Base-by-base conservation (phyloP, 768 basidiomycete genomes). In the Lactifluus volemus region DNA sequence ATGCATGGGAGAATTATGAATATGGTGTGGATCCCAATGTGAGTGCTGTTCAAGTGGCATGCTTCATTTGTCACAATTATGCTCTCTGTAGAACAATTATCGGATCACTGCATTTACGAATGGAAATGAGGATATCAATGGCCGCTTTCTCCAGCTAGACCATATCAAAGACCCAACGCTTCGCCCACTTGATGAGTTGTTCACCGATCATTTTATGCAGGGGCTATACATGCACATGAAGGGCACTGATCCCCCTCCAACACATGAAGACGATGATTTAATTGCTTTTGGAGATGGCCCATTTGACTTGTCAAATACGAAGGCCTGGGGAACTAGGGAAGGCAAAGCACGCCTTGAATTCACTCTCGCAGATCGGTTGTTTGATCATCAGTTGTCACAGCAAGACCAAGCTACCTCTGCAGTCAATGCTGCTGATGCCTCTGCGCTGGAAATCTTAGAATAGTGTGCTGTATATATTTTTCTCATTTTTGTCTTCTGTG, bases 191-290 rank as follows among this genome's bases (percentile, higher is more conserved):
- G 58, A 53, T 5, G 58, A 53, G n/a, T 36, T 59, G n/a, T 29
- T 59, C 36, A 53, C 12, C 12, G 51, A 59, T 14, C 45, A 53
- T 5, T 59, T 59, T 10, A 53, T 59, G 58, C 51, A 59, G 2
- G 58, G 58, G 12, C 11, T 59, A 6, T 25, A 45, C 42, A 59
- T 38, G 21, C 11, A 53, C 17, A 38, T 59, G 42, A 59, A 29
- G 19, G 47, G 52, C 29, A 25, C 1, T 25, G 25, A 25, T 25
- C 25, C 25, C 25, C 25, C 25, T 25, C 2, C 25, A 45, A 17
- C 17, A 53, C 19, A 38, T 59, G 42, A 59, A 29, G 19, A 19
- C 30, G 45, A 47, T 36, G 25, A 48, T 25, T 25, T 25, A 25
- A 25, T 25, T 1, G 41, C 30, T 32, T 42, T 45, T 47, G 58